Percentiles rank a stretch among this genome's conserved stretches.
Evolutionary conservation across 768 basidiomycete species (phyloP).

Genomic region (Obba rivulosa): DNA sequence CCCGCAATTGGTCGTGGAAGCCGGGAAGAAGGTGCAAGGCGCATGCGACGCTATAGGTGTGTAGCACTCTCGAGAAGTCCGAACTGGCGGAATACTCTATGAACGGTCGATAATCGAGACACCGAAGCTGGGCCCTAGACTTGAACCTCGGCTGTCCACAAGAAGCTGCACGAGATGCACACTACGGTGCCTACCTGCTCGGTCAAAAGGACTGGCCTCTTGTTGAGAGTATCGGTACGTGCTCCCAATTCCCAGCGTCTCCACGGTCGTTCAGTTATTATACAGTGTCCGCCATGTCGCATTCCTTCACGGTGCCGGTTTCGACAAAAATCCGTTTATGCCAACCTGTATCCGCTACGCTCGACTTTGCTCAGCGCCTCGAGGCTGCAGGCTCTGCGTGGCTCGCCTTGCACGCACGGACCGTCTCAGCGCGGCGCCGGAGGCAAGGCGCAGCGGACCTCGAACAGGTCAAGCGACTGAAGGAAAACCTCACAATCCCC

Average conservation of each 20-base stretch:
- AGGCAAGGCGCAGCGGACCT: constrained; percentile 71
- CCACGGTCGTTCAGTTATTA: neutral
- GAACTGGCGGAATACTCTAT: neutral
- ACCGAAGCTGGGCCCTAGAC: constrained; percentile 38
- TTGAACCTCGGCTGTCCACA: constrained; percentile 81
- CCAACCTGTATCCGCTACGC: constrained; percentile 41
- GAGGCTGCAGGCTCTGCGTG: constrained; percentile 66
- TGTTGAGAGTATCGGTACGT: constrained; percentile 57
- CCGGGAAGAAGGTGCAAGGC: constrained; percentile 51
- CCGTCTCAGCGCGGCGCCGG: constrained; percentile 63
- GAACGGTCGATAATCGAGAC: neutral
- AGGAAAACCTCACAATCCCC: constrained; percentile 44
- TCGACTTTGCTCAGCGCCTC: constrained; percentile 50
- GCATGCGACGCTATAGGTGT: constrained; percentile 70
- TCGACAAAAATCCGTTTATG: constrained; percentile 52
- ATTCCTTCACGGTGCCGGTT: constrained; percentile 57
- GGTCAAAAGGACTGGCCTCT: constrained; percentile 68
- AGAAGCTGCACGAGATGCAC: constrained; percentile 56
- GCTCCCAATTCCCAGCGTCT: neutral
- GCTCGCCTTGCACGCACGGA: constrained; percentile 71
- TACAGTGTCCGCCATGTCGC: constrained; percentile 59
- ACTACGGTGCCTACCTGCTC: constrained; percentile 74
- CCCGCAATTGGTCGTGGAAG: constrained; percentile 52
- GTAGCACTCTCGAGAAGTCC: constrained; percentile 6
- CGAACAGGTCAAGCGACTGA: constrained; percentile 50